These are phyloP conservation scores for Hyphopichia burtonii DNA, from an alignment of 1,139 yeast genomes.

Conservation along the genomic window DNA sequence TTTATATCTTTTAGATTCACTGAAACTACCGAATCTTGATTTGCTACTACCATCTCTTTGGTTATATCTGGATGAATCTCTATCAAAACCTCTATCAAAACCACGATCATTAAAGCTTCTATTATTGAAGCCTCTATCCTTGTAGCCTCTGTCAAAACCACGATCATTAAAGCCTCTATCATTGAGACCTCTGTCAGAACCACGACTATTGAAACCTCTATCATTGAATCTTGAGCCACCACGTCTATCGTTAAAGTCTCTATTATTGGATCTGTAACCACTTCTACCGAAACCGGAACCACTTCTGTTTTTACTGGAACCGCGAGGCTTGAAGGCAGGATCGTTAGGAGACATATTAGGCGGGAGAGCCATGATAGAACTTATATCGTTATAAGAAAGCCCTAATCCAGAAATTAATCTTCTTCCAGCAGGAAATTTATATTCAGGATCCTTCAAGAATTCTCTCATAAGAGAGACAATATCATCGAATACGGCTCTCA, in stretches of 20 bases:
- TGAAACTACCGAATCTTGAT: background rate
- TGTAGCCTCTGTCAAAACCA: too few species aligned
- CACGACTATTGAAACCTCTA: slow-evolving; percentile 10
- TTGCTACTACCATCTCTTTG: background rate
- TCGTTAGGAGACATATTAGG: background rate
- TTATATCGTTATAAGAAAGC: slow-evolving; percentile 12
- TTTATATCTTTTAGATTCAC: background rate
- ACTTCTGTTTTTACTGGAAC: background rate
- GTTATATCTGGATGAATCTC: background rate
- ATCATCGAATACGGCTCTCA: slow-evolving; percentile 10
- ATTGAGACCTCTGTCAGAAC: slow-evolving; percentile 31
- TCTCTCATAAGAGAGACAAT: slow-evolving; percentile 10
- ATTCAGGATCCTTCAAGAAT: slow-evolving; percentile 12
- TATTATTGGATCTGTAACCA: background rate
- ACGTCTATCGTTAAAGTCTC: slow-evolving; percentile 14
- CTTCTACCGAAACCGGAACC: background rate
- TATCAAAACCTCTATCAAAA: too few species aligned
- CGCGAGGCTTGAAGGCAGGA: background rate
- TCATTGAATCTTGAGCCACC: slow-evolving; percentile 16
- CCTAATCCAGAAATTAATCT: background rate
- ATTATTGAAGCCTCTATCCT: too few species aligned
- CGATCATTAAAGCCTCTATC: too few species aligned
- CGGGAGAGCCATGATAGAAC: slow-evolving; percentile 20
- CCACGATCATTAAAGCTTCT: too few species aligned
- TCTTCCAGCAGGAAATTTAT: slow-evolving; percentile 9